phyloP scores from a whole-genome alignment of 2,329 filamentous ascomycete genomes.

The Monosporascus sp. region DNA sequence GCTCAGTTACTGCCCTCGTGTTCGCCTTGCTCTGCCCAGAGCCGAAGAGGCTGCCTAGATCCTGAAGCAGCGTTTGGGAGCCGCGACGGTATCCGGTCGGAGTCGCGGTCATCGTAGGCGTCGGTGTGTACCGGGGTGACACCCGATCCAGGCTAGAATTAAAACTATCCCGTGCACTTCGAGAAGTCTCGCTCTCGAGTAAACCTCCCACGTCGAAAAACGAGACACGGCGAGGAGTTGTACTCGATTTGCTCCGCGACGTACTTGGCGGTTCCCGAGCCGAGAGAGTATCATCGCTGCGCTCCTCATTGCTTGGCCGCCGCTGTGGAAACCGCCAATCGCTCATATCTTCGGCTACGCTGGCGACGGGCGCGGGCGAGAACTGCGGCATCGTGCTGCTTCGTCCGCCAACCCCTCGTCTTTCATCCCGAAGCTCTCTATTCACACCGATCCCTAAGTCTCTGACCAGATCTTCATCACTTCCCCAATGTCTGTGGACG shows the following conservation, averaged over 20 bases:
- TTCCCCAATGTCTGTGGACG: slow-evolving; percentile 69
- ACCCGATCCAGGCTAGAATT: slow-evolving; percentile 36
- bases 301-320: slow-evolving; percentile 30
- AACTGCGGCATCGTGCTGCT: slow-evolving; percentile 25
- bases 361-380: slow-evolving; percentile 31
- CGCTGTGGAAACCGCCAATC: slow-evolving; percentile 44
- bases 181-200: slow-evolving; percentile 47
- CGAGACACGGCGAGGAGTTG: slow-evolving; percentile 58
- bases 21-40: slow-evolving; percentile 26
- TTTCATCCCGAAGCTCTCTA: slow-evolving; percentile 40
- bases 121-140: slow-evolving; percentile 31
- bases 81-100: slow-evolving; percentile 44
- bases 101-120: slow-evolving; percentile 40
- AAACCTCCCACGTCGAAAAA: slow-evolving; percentile 85
- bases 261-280: slow-evolving; percentile 31
- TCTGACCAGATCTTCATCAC: slow-evolving; percentile 83
- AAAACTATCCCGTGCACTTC: slow-evolving; percentile 35
- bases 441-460: slow-evolving; percentile 68
- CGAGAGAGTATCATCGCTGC: slow-evolving; percentile 41
- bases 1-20: slow-evolving; percentile 34
- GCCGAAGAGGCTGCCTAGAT: slow-evolving; percentile 43
- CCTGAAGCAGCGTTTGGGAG: slow-evolving; percentile 53
- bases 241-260: slow-evolving; percentile 33
- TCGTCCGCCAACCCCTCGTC: slow-evolving; percentile 7
- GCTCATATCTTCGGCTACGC: slow-evolving; percentile 31